phyloP scores from a whole-genome alignment of 2,329 filamentous ascomycete species.

The Coniochaeta ligniaria region DNA sequence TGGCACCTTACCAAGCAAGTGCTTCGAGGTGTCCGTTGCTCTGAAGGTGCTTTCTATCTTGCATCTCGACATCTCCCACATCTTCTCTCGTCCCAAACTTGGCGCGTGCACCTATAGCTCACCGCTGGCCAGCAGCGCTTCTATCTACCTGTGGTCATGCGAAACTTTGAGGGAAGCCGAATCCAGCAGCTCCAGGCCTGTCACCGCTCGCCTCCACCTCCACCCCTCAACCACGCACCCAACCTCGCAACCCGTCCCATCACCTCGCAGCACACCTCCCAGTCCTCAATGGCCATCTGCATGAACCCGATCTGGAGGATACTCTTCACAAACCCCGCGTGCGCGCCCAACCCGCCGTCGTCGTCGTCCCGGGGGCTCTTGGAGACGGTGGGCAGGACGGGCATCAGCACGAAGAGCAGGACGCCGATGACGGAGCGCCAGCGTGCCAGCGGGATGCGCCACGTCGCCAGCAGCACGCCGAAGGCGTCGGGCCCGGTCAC shows the following conservation, averaged over 20 bases:
- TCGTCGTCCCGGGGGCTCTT: constrained; percentile 8
- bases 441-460: constrained; percentile 5
- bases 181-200: neutral
- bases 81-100: neutral
- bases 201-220: neutral
- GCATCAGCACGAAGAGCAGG: constrained; percentile 33
- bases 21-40: no score
- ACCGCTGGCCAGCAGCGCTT: no score
- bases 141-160: no score
- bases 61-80: neutral
- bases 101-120: neutral
- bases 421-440: constrained; percentile 6
- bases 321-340: constrained; percentile 33
- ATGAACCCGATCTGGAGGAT: constrained; percentile 29
- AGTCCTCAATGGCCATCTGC: constrained; percentile 33
- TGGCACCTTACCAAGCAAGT: no score
- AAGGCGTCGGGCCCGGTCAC: constrained; percentile 30
- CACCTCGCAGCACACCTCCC: constrained; percentile 28
- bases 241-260: constrained; percentile 23
- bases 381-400: constrained; percentile 30
- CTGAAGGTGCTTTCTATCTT: no score
- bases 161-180: no score
- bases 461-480: constrained; percentile 21
- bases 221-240: constrained; percentile 28
- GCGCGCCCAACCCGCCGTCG: constrained; percentile 8